phyloP scores from a whole-genome alignment of 129 eudicot genomes.

The Ambrosia trifida region DNA sequence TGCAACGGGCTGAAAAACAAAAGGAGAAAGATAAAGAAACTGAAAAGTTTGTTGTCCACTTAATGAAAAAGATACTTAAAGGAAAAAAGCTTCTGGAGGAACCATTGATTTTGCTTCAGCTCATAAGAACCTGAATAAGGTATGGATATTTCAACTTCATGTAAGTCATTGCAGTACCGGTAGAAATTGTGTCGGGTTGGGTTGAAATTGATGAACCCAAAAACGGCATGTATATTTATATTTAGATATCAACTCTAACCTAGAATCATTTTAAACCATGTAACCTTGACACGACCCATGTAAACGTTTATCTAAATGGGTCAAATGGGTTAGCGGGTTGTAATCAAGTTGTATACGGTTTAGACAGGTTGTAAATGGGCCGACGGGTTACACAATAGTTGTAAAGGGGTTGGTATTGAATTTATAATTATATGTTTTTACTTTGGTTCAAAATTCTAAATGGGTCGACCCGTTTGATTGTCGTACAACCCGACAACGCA shows the following conservation, averaged over 20 bases:
- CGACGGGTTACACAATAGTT: background rate
- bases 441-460: background rate
- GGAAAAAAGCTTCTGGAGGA: conserved; percentile 52
- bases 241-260: background rate
- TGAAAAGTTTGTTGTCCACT: conserved; percentile 57
- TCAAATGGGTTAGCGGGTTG: background rate
- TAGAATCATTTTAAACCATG: background rate
- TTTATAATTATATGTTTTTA: background rate
- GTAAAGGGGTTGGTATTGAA: background rate
- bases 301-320: background rate
- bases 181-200: too few species aligned
- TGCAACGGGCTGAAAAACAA: conserved; percentile 48
- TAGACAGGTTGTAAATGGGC: background rate
- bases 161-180: too few species aligned
- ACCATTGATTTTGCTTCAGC: conserved; percentile 48
- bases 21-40: conserved; percentile 56
- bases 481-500: background rate
- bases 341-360: too few species aligned
- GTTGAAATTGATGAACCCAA: too few species aligned
- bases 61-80: conserved; percentile 73
- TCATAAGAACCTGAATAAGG: conserved; percentile 70
- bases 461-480: background rate
- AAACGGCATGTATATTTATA: too few species aligned
- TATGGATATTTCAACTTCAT: conserved; percentile 25
- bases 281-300: background rate